Evolutionary conservation across 1,284 basidiomycete species (phyloP), one percentile per base, ranked within the genome.

Genomic region (Singerocomus inundabilis): DNA sequence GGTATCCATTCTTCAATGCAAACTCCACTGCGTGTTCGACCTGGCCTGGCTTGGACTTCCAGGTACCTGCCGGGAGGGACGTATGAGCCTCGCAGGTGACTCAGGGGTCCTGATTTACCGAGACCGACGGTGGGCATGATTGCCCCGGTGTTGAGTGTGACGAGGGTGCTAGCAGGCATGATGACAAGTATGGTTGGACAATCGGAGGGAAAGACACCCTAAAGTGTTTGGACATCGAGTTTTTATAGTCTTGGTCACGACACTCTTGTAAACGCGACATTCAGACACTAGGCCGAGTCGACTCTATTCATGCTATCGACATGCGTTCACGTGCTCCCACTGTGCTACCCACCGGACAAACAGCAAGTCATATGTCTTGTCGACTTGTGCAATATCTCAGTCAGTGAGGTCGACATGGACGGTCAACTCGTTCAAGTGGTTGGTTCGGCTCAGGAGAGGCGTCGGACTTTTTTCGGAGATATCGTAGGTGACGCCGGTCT

Each of bases 91-190:
- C 10, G 18, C 5, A 34, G 29, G 37, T 33, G 2, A 32, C 16
- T 18, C 5, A 35, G 15, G 38, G 46, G 28, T 44, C 38, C 21
- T 13, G 18, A 30, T 67, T 36, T 59, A 81, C 89, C 89, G 48
- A 93, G 80, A 42, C 91, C 90, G 46, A 91, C 70, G 18, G 81
- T 80, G 61, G 88, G 87, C 76, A 91, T 89, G 58, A 77, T 70
- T 48, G 78, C 80, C 35, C 88, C 87, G 30, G 82, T 89, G 75
- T 88, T 90, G 57, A 91, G 78, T 54, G 75, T 85, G 50, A 84
- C 74, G 41, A 69, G 60, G 39, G 58, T 73, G 49, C 70, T 72
- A 46, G 73, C 70, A 56, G 75, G 72, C 79, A 81, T 81, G 46
- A 32, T 63, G 47, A 21, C 5, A 18, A 31, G 28, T 51, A 13